A percentile compares a stretch with the other conserved stretches of the same genome.
Conservation (phyloP, 2,329 filamentous ascomycete genomes). For the Colletotrichum orchidophilum region DNA sequence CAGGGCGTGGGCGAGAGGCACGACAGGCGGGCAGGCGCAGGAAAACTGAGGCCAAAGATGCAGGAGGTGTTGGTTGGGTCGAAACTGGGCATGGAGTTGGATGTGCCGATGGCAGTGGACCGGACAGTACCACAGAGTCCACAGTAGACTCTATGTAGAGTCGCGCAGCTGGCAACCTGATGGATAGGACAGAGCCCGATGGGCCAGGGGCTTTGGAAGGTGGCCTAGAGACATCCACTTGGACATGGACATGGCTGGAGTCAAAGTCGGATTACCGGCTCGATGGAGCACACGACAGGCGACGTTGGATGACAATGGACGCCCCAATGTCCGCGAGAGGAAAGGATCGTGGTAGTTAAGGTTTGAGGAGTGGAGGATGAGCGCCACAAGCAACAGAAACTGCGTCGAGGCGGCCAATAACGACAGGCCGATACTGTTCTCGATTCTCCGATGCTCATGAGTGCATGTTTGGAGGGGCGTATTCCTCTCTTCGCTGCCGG, state of each 20-base stretch:
- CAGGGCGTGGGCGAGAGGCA: constrained; percentile 10
- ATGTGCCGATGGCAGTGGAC: neutral
- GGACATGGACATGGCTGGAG: constrained; percentile 18
- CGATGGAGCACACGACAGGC: neutral
- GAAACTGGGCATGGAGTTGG: constrained; percentile 11
- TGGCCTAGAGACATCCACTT: neutral
- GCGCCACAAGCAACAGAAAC: neutral
- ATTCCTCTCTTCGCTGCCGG: neutral
- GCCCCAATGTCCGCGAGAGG: constrained; percentile 6
- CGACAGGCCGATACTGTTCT: neutral
- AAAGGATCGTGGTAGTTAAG: constrained; percentile 14
- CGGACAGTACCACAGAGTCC: neutral
- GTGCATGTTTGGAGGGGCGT: neutral
- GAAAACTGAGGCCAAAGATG: constrained; percentile 10
- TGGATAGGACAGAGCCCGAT: neutral
- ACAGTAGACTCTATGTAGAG: neutral
- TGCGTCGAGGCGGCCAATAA: neutral
- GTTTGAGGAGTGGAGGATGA: neutral
- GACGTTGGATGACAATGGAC: neutral
- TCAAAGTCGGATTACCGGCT: constrained; percentile 21
- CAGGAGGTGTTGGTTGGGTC: constrained; percentile 17
- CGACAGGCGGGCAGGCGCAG: constrained; percentile 15
- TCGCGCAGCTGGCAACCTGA: neutral
- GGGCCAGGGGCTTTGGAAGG: neutral
- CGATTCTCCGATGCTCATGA: neutral